Base-by-base conservation (phyloP, 805 yeast genomes). In the Wickerhamomyces sydowiorum region DNA sequence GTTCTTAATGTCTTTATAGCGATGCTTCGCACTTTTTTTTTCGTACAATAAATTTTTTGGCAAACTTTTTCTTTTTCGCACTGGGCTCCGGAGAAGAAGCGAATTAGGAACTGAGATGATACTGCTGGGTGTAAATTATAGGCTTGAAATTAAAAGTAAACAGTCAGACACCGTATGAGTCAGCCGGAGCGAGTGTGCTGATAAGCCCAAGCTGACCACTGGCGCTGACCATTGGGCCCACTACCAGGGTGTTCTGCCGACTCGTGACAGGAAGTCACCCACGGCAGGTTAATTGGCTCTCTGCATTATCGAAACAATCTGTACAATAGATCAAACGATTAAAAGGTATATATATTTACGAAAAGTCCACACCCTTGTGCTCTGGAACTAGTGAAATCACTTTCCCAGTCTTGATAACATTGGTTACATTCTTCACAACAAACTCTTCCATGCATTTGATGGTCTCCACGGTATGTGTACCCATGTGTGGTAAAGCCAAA, bases 401-500 rank as follows among this genome's bases (percentile, higher is more conserved):
- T 59, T 77, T 80, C 7, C 95, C 96, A 0, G 80, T 73, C 13
- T 65, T 61, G 29, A 87, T 54, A 37, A 66, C 80, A n/a, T 69
- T 61, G 34, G 67, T 64, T 8, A 86, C 78, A 61, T 91, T 93
- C 25, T 73, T 72, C 22, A 86, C 79, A 25, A 82, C 87, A 59
- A 77, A 77, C 51, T 76, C 79, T 65, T 90, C 96, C 96, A 93
- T 86, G 52, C 75, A 74, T 51, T 70, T 65, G 55, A 84, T 76
- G 3, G 96, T 84, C 63, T 88, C 95, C 40, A 64, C 63, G 5
- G 91, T 70, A 58, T 79, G 80, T 0, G 96, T 86, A 22, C 96
- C 97, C 83, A 86, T 80, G 60, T 89, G 97, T 14, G 97, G 97
- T 50, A 86, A 67, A 28, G 86, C 75, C 12, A 84, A 70, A n/a